Evolutionary conservation across 2,329 filamentous ascomycete genomes (phyloP).

Genomic region (Gremmenia infestans): DNA sequence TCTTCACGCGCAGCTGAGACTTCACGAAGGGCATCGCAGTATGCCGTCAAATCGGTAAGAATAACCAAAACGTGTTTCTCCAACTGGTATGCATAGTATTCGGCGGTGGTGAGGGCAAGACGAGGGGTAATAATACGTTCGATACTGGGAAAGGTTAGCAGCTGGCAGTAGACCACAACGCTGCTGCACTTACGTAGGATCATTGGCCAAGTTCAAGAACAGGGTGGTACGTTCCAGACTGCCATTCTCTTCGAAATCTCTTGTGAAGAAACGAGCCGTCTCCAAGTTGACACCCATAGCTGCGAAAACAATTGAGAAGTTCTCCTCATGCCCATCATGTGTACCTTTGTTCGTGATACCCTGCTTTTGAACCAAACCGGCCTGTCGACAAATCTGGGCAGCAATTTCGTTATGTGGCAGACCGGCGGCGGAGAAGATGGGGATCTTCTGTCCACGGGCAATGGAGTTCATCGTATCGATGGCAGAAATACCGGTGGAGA

Average conservation of each 20-base stretch:
- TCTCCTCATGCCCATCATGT: conserved; percentile 95
- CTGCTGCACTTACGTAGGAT: conserved; percentile 70
- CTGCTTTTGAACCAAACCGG: conserved; percentile 75
- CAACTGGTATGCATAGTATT: conserved; percentile 99
- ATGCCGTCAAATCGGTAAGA: conserved; percentile 93
- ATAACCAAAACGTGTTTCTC: conserved; percentile 99
- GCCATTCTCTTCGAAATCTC: conserved; percentile 98
- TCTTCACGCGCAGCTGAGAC: conserved; percentile 97
- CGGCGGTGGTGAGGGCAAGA: conserved; percentile 94
- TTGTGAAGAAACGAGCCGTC: conserved; percentile 95
- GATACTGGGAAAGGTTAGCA: conserved; percentile 54
- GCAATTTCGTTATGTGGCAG: conserved; percentile 99
- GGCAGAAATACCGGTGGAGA: conserved; percentile 97
- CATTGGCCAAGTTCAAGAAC: conserved; percentile 98
- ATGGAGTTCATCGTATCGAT: conserved; percentile 99
- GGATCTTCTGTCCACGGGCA: conserved; percentile 98
- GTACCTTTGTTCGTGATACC: conserved; percentile 84
- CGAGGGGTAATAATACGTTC: conserved; percentile 99
- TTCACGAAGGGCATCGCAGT: conserved; percentile 98
- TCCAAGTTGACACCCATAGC: conserved; percentile 99
- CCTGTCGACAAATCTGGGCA: conserved; percentile 96
- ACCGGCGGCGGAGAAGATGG: conserved; percentile 97
- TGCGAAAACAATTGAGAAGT: conserved; percentile 99
- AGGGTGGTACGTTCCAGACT: conserved; percentile 95
- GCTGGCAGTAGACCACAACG: background rate